Conservation (phyloP, 2,329 filamentous ascomycete genomes). For the Polytolypa hystricis region DNA sequence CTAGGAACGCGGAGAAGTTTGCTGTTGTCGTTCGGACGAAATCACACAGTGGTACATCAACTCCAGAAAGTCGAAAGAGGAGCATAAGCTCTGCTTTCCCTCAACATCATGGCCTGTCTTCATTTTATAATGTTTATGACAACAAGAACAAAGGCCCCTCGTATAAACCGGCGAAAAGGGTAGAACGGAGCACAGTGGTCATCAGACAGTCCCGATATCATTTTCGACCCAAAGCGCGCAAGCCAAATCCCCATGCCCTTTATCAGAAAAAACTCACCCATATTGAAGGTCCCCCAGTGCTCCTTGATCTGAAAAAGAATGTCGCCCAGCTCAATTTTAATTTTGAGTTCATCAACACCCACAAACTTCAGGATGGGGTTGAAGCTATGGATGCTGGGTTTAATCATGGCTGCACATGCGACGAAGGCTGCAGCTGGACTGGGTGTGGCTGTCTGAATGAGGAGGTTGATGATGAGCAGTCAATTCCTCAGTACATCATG, state of each 20-base stretch:
- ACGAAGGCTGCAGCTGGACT: conserved; percentile 14
- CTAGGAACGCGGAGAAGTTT: no score
- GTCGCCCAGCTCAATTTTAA: conserved; percentile 18
- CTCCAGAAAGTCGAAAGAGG: neutral
- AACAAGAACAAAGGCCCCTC: neutral
- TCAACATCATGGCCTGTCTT: conserved; percentile 5
- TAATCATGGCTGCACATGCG: conserved; percentile 24
- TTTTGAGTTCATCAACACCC: conserved; percentile 30
- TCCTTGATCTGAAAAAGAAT: conserved; percentile 12
- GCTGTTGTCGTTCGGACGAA: neutral
- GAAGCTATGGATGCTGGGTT: conserved; percentile 19
- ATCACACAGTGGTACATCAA: neutral
- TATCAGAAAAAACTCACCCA: conserved; percentile 15
- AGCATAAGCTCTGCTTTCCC: neutral
- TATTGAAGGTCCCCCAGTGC: conserved; percentile 22
- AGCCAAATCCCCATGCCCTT: conserved; percentile 8
- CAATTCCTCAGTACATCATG: conserved; percentile 23
- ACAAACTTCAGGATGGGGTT: conserved; percentile 25
- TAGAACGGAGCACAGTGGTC: neutral
- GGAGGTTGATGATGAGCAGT: conserved; percentile 20
- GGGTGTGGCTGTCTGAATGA: conserved; percentile 22
- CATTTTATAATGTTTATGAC: conserved; percentile 3
- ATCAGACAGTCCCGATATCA: neutral
- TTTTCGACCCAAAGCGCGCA: neutral
- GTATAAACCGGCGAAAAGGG: no score